phyloP scores from a whole-genome alignment of 192 early-diverging fungal genomes.

The Backusella liffmaniae region DNA sequence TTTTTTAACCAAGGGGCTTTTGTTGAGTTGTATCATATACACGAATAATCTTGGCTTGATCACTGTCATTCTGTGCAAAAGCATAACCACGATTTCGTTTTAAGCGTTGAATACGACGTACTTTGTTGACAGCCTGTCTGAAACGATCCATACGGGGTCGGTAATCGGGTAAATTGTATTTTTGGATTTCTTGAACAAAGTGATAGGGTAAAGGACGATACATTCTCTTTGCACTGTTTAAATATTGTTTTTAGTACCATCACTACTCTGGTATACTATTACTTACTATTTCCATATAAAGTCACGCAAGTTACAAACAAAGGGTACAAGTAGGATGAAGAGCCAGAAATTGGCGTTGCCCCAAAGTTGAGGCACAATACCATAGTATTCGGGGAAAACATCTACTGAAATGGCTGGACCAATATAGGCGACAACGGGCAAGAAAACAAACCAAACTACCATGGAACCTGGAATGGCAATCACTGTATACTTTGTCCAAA shows the following conservation, averaged over 20 bases:
- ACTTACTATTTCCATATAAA: constrained; percentile 94
- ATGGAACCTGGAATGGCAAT: constrained; percentile 89
- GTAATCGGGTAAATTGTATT: constrained; percentile 98
- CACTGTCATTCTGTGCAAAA: constrained; percentile 95
- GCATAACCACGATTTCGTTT: constrained; percentile 94
- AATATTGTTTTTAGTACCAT: not conserved
- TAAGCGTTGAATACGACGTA: constrained; percentile 85
- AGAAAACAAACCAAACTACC: constrained; percentile 81
- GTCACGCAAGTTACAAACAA: constrained; percentile 83
- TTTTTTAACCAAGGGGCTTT: constrained; percentile 41
- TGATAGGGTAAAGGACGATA: constrained; percentile 86
- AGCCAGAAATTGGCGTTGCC: constrained; percentile 84
- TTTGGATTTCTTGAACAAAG: constrained; percentile 98
- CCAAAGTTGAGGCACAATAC: constrained; percentile 64
- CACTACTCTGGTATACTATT: not conserved
- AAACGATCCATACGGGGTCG: constrained; percentile 97
- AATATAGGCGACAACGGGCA: constrained; percentile 83
- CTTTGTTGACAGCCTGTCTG: constrained; percentile 97
- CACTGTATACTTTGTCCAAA: constrained; percentile 95
- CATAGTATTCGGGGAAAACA: constrained; percentile 72
- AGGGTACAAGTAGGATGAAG: constrained; percentile 76
- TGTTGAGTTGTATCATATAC: constrained; percentile 58
- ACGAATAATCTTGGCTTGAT: constrained; percentile 69
- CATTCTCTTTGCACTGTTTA: constrained; percentile 63
- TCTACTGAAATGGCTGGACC: constrained; percentile 58